phyloP scores from a whole-genome alignment of 768 basidiomycete species.

The Chiua virens region DNA sequence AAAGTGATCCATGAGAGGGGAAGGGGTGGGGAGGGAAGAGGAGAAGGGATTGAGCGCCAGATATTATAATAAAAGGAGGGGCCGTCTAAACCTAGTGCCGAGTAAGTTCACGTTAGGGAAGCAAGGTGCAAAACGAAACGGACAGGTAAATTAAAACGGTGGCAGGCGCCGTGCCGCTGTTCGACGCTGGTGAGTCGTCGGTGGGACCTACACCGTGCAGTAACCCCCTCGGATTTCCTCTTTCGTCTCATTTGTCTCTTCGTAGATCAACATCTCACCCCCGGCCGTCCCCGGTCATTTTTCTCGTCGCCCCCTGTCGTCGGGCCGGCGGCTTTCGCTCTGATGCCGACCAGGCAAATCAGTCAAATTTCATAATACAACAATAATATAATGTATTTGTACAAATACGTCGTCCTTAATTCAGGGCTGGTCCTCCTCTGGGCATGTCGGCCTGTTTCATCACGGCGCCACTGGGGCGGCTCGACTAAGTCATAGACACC shows the following conservation, averaged over 20 bases:
- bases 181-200: neutral
- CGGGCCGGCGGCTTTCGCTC: constrained; percentile 36
- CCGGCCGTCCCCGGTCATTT: constrained; percentile 29
- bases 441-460: constrained; percentile 6
- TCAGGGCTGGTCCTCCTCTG: constrained; percentile 1
- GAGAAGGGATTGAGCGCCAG: constrained; percentile 8
- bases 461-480: neutral
- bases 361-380: constrained; percentile 17
- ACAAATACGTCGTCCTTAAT: neutral
- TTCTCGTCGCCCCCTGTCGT: constrained; percentile 17
- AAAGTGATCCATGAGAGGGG: constrained; percentile 37
- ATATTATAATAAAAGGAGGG: constrained; percentile 29
- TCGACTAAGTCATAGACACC: neutral
- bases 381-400: neutral
- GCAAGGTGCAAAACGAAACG: constrained; percentile 20
- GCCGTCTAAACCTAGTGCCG: constrained; percentile 30
- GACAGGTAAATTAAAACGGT: constrained; percentile 15
- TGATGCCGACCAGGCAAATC: constrained; percentile 25
- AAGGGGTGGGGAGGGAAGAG: neutral
- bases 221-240: constrained; percentile 5
- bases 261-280: constrained; percentile 28
- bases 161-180: neutral
- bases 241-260: constrained; percentile 19
- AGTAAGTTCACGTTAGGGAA: constrained; percentile 25
- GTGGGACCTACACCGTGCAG: neutral